Evolutionary conservation across 257 asterid species (phyloP).

Genomic region (Anisodus tanguticus): DNA sequence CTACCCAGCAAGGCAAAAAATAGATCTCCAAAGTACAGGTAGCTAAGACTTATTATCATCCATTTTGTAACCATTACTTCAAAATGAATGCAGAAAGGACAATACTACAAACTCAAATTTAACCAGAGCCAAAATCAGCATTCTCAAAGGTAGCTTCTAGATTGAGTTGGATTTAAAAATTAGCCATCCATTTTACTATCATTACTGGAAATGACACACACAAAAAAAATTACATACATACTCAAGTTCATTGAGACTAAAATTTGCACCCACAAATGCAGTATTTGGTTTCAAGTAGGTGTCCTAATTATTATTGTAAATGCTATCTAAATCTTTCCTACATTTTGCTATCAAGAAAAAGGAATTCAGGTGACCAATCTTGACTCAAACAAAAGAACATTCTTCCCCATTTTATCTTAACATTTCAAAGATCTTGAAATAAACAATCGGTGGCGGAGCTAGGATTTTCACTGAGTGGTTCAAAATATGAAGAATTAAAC

Average conservation of each 20-base stretch:
- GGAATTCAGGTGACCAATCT: not conserved
- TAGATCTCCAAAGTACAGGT: not conserved
- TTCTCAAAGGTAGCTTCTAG: not conserved
- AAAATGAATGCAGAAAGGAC: not conserved
- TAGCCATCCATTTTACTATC: not conserved
- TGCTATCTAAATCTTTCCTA: conserved; percentile 9
- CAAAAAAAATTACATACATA: too few relatives aligned
- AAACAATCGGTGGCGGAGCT: not conserved
- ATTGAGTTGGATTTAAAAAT: not conserved
- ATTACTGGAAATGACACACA: not conserved
- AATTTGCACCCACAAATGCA: not conserved
- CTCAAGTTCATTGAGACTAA: not conserved
- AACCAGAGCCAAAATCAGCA: not conserved
- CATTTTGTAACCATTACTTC: not conserved
- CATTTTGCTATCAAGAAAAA: not conserved
- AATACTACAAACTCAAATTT: not conserved
- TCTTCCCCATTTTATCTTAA: not conserved
- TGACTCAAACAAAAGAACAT: not conserved
- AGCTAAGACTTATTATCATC: not conserved
- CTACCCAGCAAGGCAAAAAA: not conserved
- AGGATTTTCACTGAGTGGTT: too few relatives aligned
- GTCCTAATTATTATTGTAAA: not conserved
- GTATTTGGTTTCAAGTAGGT: conserved; percentile 8
- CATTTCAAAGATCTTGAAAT: not conserved
- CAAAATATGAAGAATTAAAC: too few relatives aligned